A percentile compares a stretch with the other conserved stretches of the same genome.
Evolutionary conservation across 176 grass and related monocot species (phyloP).

Genomic region (Puya raimondii): DNA sequence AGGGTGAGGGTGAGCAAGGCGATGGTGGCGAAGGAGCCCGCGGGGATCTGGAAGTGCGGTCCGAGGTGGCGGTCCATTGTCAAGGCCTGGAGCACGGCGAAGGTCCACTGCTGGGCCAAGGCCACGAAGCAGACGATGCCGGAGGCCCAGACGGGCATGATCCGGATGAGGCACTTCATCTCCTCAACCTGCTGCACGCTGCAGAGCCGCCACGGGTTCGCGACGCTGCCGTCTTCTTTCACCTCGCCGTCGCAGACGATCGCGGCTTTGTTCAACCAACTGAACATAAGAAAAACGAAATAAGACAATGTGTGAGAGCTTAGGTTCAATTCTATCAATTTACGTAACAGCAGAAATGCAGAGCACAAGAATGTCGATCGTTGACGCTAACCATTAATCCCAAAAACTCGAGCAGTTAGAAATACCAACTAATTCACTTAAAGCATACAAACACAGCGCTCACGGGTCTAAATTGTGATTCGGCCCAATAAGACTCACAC

Average conservation of each 20-base stretch:
- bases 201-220: conserved; percentile 50
- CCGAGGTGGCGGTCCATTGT: conserved; percentile 56
- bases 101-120: conserved; percentile 57
- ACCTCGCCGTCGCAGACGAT: conserved; percentile 43
- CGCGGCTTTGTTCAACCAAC: conserved; percentile 64
- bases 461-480: too few species aligned
- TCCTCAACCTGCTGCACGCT: conserved; percentile 76
- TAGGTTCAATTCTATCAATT: too few species aligned
- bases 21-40: conserved; percentile 43
- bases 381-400: too few species aligned
- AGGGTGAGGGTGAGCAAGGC: conserved; percentile 35
- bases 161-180: conserved; percentile 66
- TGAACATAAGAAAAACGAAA: not conserved
- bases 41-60: conserved; percentile 47
- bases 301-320: too few species aligned
- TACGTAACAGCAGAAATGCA: too few species aligned
- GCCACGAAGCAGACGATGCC: conserved; percentile 52
- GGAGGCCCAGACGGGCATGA: conserved; percentile 59
- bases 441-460: too few species aligned
- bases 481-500: too few species aligned
- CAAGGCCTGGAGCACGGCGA: conserved; percentile 44
- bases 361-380: too few species aligned
- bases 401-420: too few species aligned
- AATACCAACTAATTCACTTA: too few species aligned
- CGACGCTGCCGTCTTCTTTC: conserved; percentile 36